Conservation (phyloP, 1,284 basidiomycete genomes). For the Tylopilus microsporus region DNA sequence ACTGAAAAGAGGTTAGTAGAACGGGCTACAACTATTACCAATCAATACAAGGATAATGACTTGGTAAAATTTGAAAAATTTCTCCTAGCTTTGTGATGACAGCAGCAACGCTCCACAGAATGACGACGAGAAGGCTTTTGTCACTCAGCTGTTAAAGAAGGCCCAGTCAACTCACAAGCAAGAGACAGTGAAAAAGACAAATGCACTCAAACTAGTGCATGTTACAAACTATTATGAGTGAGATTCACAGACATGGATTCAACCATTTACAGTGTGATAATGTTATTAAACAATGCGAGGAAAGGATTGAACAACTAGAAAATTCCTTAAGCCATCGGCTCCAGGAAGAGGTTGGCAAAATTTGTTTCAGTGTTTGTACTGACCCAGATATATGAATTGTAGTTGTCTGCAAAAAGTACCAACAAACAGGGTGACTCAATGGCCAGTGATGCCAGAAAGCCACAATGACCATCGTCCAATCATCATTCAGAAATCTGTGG, state of each 20-base stretch:
- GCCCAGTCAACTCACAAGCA: constrained; percentile 45
- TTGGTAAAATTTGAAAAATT: constrained; percentile 34
- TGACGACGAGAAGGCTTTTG: constrained; percentile 45
- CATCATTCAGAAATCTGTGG: constrained; percentile 22
- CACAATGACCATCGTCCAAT: constrained; percentile 12
- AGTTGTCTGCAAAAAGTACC: constrained; percentile 18
- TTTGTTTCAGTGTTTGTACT: constrained; percentile 11
- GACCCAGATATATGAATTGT: constrained; percentile 11
- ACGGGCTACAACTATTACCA: constrained; percentile 29
- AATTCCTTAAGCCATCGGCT: constrained; percentile 39
- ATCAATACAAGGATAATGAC: constrained; percentile 38
- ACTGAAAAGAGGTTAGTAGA: constrained; percentile 25
- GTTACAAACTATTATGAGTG: constrained; percentile 6
- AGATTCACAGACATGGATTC: constrained; percentile 1
- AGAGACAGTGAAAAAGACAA: constrained; percentile 45
- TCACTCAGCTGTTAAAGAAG: constrained; percentile 39
- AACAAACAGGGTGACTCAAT: constrained; percentile 16
- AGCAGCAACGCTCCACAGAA: constrained; percentile 31
- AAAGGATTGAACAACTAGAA: constrained; percentile 41
- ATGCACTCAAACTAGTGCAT: constrained; percentile 48
- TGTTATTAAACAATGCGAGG: constrained; percentile 36
- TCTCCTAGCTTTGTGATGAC: constrained; percentile 7
- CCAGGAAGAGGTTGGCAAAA: constrained; percentile 33
- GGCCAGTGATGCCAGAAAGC: constrained; percentile 9
- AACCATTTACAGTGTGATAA: constrained; percentile 40